Conservation (phyloP, 768 basidiomycete species). For the Russula ochroleuca region DNA sequence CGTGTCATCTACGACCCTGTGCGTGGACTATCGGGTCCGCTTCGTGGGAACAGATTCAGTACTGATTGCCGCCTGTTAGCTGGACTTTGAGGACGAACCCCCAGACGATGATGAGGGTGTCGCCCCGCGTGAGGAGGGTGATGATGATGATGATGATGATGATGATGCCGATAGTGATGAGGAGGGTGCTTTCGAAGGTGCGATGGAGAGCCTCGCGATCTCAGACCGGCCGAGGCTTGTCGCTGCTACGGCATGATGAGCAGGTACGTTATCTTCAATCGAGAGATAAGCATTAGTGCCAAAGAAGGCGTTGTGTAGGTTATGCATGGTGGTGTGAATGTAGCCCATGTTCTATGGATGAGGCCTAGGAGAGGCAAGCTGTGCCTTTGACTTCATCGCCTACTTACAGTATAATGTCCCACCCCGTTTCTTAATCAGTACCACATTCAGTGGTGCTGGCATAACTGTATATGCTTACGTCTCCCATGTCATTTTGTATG, state of each 20-base stretch:
- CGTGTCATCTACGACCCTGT: constrained; percentile 94
- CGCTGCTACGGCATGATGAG: constrained; percentile 30
- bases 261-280: not conserved
- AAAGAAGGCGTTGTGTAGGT: not conserved
- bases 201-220: constrained; percentile 59
- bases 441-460: not conserved
- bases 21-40: constrained; percentile 35
- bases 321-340: not conserved
- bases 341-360: not conserved
- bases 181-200: constrained; percentile 55
- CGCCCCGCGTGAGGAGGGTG: constrained; percentile 29
- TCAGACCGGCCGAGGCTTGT: constrained; percentile 34
- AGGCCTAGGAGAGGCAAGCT: not conserved
- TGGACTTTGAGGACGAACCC: constrained; percentile 81
- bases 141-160: constrained; percentile 28
- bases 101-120: constrained; percentile 42
- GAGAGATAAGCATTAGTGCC: not conserved
- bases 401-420: too few relatives aligned
- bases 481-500: not conserved
- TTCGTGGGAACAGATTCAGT: not conserved
- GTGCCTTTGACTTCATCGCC: not conserved
- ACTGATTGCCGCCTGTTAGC: constrained; percentile 41
- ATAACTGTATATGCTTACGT: not conserved
- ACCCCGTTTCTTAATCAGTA: too few relatives aligned
- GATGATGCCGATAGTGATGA: constrained; percentile 29